phyloP scores from a whole-genome alignment of 2,329 filamentous ascomycete genomes.

The Chrysoporthe deuterocubensis region DNA sequence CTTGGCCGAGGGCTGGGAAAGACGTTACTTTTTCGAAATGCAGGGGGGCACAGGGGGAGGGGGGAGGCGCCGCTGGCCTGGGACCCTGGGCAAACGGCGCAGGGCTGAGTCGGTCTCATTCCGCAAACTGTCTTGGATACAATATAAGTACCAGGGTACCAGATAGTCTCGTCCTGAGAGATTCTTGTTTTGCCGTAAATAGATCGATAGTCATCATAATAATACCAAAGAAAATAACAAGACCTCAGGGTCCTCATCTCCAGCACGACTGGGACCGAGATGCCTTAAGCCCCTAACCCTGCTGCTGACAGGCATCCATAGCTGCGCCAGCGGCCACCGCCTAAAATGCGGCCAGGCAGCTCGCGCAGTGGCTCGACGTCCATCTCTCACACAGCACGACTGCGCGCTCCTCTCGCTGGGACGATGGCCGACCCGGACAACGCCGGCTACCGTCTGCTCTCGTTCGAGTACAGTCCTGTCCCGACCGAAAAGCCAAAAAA shows the following conservation, averaged over 20 bases:
- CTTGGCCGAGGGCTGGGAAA: too few species aligned
- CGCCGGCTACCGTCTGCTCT: slow-evolving; percentile 25
- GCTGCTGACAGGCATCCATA: background rate
- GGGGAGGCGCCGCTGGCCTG: too few species aligned
- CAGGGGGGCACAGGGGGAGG: too few species aligned
- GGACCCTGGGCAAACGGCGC: too few species aligned
- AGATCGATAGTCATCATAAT: too few species aligned
- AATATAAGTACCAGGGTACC: too few species aligned
- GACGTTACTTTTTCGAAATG: too few species aligned
- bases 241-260: background rate
- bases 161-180: too few species aligned
- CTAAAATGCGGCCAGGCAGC: background rate
- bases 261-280: background rate
- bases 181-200: too few species aligned
- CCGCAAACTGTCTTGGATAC: too few species aligned
- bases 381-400: background rate
- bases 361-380: background rate
- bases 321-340: background rate
- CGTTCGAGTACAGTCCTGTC: slow-evolving; percentile 23
- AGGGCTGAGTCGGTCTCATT: too few species aligned
- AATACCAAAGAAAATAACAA: background rate
- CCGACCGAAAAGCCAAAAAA: background rate
- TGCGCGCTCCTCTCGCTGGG: background rate
- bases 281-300: background rate
- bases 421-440: slow-evolving; percentile 18